phyloP scores from a whole-genome alignment of 345 rosid species.

The Kandelia obovata region DNA sequence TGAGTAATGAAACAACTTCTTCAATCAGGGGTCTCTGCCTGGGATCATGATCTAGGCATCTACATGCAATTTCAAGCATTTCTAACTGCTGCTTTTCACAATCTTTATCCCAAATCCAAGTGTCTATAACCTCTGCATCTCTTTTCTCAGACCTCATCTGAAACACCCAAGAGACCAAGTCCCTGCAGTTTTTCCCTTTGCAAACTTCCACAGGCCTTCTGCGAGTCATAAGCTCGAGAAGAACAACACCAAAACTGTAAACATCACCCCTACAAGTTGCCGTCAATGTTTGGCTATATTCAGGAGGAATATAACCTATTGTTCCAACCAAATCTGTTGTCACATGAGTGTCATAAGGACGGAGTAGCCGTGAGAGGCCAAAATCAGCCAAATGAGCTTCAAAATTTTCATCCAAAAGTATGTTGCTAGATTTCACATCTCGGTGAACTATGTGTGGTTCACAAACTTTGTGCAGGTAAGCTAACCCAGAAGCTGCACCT shows the following conservation, averaged over 20 bases:
- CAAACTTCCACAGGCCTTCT: constrained; percentile 90
- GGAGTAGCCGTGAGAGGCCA: constrained; percentile 86
- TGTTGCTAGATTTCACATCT: constrained; percentile 87
- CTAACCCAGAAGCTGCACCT: constrained; percentile 80
- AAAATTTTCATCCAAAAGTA: constrained; percentile 68
- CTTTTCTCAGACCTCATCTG: constrained; percentile 72
- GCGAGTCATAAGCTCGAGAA: constrained; percentile 85
- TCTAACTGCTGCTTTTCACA: constrained; percentile 52
- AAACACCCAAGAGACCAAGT: constrained; percentile 80
- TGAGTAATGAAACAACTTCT: constrained; percentile 70
- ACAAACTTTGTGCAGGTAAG: constrained; percentile 77
- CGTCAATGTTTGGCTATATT: constrained; percentile 75
- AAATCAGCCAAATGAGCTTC: constrained; percentile 98
- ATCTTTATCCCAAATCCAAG: constrained; percentile 52
- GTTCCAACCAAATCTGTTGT: constrained; percentile 98
- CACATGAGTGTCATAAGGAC: constrained; percentile 86
- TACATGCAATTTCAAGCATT: constrained; percentile 75
- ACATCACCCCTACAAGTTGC: constrained; percentile 97
- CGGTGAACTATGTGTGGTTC: constrained; percentile 86
- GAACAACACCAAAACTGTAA: constrained; percentile 91
- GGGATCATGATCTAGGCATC: constrained; percentile 74
- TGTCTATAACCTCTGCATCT: constrained; percentile 65
- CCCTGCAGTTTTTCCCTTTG: constrained; percentile 88
- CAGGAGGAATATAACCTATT: constrained; percentile 92
- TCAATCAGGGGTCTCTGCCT: constrained; percentile 71